A percentile compares a stretch with the other conserved stretches of the same genome.
Evolutionary conservation across 2,329 filamentous ascomycete genomes (phyloP).

Genomic region (Aspergillus sp.): DNA sequence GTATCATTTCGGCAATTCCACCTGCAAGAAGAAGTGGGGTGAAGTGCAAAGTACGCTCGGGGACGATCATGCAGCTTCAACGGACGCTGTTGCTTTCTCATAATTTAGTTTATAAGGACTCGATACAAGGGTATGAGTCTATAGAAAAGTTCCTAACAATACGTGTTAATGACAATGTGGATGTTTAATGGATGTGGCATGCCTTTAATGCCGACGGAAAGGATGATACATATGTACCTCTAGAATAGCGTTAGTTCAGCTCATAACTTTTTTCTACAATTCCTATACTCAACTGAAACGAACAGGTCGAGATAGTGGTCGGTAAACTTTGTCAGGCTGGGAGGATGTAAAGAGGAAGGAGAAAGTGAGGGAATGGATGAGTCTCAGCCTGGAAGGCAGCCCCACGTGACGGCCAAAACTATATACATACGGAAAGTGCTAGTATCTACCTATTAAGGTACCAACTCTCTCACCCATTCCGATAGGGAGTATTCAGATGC

Average conservation of each 20-base stretch:
- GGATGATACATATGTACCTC: too few species aligned
- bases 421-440: background rate
- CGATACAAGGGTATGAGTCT: background rate
- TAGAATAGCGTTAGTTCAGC: too few species aligned
- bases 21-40: constrained; percentile 63
- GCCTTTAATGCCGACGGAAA: too few species aligned
- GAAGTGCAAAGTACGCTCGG: constrained; percentile 40
- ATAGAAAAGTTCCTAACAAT: constrained; percentile 1
- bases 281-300: too few species aligned
- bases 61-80: background rate
- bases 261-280: too few species aligned
- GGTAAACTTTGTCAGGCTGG: too few species aligned
- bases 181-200: background rate
- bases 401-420: background rate
- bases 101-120: background rate
- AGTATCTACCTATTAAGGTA: background rate
- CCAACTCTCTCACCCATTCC: background rate
- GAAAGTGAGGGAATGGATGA: background rate
- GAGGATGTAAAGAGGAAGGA: too few species aligned
- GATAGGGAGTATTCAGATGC: background rate
- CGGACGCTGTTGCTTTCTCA: background rate
- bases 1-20: constrained; percentile 61
- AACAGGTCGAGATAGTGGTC: too few species aligned
- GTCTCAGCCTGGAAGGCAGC: background rate
- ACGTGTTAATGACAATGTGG: background rate